These are phyloP conservation scores for Penicillium hesseltinei DNA, from an alignment of 2,329 filamentous ascomycete genomes.

Conservation along the genomic window DNA sequence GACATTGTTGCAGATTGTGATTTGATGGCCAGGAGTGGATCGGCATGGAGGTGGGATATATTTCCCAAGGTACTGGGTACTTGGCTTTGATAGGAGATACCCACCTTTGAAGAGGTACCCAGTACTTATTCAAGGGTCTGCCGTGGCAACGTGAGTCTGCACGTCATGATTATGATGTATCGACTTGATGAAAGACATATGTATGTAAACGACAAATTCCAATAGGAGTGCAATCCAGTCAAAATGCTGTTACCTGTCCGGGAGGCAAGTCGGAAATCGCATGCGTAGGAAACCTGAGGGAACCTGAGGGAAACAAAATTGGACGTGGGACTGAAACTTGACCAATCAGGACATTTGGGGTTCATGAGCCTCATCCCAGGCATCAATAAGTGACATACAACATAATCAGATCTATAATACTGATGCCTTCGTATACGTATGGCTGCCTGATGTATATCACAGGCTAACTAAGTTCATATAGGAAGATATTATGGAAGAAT, in stretches of 20 bases:
- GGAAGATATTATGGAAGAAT: too few relatives aligned
- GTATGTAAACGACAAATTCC: background rate
- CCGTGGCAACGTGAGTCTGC: constrained; percentile 13
- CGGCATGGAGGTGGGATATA: background rate
- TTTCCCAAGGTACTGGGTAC: constrained; percentile 7
- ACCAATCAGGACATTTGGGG: background rate
- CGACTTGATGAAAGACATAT: background rate
- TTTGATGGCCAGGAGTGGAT: background rate
- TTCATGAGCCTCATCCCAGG: background rate
- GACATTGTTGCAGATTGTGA: background rate
- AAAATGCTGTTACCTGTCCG: background rate
- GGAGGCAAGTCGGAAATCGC: constrained; percentile 1
- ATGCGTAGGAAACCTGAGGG: background rate
- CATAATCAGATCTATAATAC: background rate
- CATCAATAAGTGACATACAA: background rate
- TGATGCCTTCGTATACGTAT: background rate
- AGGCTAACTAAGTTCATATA: too few relatives aligned
- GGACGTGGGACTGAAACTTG: background rate
- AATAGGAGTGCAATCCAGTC: background rate
- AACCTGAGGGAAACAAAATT: too few relatives aligned
- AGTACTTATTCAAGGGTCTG: background rate
- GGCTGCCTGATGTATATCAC: too few relatives aligned
- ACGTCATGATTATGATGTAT: constrained; percentile 15
- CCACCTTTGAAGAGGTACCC: background rate
- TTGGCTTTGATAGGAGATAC: background rate